These are phyloP conservation scores for Solanum pennellii DNA, from an alignment of 257 asterid genomes.

Conservation along the genomic window DNA sequence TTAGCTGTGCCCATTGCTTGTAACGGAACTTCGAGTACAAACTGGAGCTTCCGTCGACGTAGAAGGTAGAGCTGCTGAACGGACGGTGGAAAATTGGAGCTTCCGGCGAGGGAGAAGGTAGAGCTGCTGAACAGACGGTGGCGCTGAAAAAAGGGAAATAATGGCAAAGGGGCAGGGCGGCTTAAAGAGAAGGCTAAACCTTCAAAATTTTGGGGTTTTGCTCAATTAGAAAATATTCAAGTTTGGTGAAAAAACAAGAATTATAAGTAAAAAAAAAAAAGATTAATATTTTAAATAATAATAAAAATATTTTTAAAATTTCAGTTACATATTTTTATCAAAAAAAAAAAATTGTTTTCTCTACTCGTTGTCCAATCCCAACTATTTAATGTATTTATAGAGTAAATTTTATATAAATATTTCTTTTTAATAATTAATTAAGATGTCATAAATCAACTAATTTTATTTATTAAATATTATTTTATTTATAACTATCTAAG, in stretches of 20 bases:
- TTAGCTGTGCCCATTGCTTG: slow-evolving; percentile 39
- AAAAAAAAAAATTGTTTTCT: too few species aligned
- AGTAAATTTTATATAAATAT: background rate
- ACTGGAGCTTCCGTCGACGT: background rate
- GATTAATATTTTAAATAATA: background rate
- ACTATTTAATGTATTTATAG: too few species aligned
- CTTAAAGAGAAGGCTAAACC: background rate
- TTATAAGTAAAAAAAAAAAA: background rate
- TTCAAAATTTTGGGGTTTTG: background rate
- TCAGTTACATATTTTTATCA: background rate
- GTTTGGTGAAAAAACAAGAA: background rate
- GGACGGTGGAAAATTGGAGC: background rate
- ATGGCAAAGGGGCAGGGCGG: background rate
- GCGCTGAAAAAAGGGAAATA: background rate
- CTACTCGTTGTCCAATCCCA: too few species aligned
- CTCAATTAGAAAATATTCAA: background rate
- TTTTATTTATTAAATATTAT: too few species aligned
- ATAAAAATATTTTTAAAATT: background rate
- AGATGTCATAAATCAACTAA: background rate
- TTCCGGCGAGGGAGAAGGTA: background rate
- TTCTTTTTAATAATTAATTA: too few species aligned
- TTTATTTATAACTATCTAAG: too few species aligned
- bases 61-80: background rate
- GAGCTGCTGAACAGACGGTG: background rate
- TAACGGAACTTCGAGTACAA: background rate